phyloP scores from a whole-genome alignment of 2,329 filamentous ascomycete species.

The Diaporthe citri region DNA sequence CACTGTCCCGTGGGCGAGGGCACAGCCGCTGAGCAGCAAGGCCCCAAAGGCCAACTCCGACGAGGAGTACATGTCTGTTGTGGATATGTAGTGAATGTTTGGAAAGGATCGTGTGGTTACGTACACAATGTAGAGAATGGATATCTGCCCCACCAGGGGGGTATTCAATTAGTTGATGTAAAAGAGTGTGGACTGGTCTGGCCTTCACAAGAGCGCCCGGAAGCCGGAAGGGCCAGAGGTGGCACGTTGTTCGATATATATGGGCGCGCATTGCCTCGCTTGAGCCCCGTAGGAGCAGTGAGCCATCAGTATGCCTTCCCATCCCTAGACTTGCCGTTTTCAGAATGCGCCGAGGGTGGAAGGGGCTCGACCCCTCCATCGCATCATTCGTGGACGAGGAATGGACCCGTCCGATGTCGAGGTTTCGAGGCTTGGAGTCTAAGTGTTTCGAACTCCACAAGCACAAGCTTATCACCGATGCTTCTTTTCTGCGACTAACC shows the following conservation, averaged over 20 bases:
- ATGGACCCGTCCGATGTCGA: constrained; percentile 16
- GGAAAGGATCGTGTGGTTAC: constrained; percentile 1
- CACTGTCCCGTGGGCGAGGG: constrained; percentile 18
- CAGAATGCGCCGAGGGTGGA: not conserved
- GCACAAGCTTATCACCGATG: constrained; percentile 5
- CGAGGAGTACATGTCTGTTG: constrained; percentile 3
- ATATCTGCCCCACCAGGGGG: constrained; percentile 18
- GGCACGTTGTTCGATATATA: not conserved
- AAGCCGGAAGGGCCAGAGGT: not conserved
- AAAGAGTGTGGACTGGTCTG: constrained; percentile 6
- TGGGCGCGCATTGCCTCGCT: constrained; percentile 5
- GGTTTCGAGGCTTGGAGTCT: constrained; percentile 1
- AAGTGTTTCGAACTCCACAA: constrained; percentile 21
- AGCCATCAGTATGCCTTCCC: not conserved
- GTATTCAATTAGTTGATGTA: not conserved
- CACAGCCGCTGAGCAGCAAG: constrained; percentile 1
- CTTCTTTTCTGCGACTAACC: not conserved
- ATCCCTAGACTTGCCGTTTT: constrained; percentile 2
- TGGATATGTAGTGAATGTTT: not conserved
- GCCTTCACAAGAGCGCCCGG: not conserved
- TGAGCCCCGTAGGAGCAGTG: not conserved
- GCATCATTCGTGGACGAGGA: not conserved
- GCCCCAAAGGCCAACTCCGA: not conserved
- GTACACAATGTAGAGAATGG: not conserved
- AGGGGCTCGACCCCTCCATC: constrained; percentile 8